Base-by-base conservation (phyloP, 2,329 filamentous ascomycete species). In the Dothiorella sarmentorum region DNA sequence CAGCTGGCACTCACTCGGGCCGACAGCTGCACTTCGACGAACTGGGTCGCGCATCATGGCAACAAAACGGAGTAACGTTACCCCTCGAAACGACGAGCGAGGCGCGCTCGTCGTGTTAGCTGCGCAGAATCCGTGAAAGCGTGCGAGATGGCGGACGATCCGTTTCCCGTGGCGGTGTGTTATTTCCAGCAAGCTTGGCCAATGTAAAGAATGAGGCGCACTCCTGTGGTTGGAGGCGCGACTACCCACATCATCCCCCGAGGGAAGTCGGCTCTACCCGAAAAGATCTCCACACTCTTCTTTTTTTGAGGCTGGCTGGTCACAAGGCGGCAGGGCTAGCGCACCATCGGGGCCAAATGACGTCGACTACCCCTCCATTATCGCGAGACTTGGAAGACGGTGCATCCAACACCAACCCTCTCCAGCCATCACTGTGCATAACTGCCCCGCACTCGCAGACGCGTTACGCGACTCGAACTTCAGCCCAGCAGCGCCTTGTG, bases 211-310 rank as follows among this genome's bases (percentile, higher is more conserved):
- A 53, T 53, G 49, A 53, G 49, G 49, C 49, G 49, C 49, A 26
- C 49, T 33, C 35, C 35, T 53, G 17, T 26, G n/a, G 49, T 53
- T 27, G 13, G 17, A 29, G 42, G 31, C 26, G 22, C 27, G 53
- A 37, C n/a, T 29, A 40, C 42, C 33, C 42, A 47, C 38, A 24
- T 40, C 38, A 56, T 26, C 18, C 53, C 53, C 53, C 55, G 38
- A 47, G 53, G 7, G 22, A 15, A 58, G 22, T 58, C 56, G 56
- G 56, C 56, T 58, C 44, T 49, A 58, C 56, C 56, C 56, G 56
- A 58, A 31, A 18, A 24, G 24, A 42, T 58, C 56, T 51, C 56
- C 56, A 51, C 44, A 42, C 44, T 38, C 20, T 40, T 42, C 44
- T 51, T 53, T 37, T 40, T 31, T 24, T 53, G 35, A 53, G 49